Evolutionary conservation across 768 basidiomycete species (phyloP).

Genomic region (Mycena kentingensis): DNA sequence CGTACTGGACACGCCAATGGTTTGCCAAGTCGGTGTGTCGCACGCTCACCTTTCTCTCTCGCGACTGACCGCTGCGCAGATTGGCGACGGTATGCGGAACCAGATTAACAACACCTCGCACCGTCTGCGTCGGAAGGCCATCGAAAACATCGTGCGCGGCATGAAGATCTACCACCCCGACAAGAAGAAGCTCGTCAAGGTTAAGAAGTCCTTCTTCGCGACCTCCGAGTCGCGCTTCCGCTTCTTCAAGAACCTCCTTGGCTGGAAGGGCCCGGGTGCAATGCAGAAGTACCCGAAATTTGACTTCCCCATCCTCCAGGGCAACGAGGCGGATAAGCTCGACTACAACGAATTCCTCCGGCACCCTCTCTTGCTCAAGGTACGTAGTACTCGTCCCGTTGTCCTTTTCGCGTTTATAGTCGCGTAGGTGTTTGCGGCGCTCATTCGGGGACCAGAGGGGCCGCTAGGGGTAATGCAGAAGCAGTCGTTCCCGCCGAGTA

Average conservation of each 20-base stretch:
- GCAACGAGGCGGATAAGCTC: neutral
- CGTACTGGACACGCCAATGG: neutral
- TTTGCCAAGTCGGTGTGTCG: neutral
- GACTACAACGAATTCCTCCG: neutral
- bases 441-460: neutral
- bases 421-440: neutral
- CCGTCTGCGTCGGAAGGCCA: neutral
- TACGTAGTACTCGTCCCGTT: neutral
- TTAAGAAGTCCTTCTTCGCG: neutral
- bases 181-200: neutral
- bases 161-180: neutral
- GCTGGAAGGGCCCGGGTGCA: neutral
- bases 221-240: neutral
- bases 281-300: neutral
- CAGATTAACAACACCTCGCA: neutral
- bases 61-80: neutral
- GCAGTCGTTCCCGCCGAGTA: neutral
- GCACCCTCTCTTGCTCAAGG: neutral
- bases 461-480: neutral
- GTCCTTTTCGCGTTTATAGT: neutral
- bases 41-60: neutral
- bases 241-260: neutral
- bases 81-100: neutral
- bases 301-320: neutral
- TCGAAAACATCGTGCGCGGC: neutral